Evolutionary conservation across 176 grass and related monocot species (phyloP), one percentile per base, ranked within the genome.

Genomic region (Eragrostis nindensis): DNA sequence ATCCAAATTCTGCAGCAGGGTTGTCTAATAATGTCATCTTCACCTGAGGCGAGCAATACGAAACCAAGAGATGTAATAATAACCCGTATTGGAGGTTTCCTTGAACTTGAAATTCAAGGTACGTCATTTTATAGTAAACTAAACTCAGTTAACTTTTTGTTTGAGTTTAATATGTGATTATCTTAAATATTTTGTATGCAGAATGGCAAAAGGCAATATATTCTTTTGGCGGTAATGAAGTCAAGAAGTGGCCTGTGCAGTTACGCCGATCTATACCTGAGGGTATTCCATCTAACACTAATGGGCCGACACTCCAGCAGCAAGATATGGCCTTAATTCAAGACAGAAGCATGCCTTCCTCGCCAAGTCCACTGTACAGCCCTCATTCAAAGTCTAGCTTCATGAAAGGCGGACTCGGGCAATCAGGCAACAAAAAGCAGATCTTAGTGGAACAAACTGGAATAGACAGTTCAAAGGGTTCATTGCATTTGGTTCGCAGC

Each of bases 51-150:
- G 11, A 84, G 62, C 86, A 87, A 83, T 84, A 83, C 67, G 43
- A 89, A 60, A 78, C 80, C 96, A 53, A 93, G 93, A 67, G 96
- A 99, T 85, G 69, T 99, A 56, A 82, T 95, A 76, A 99, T 99
- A 73, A 88, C 97, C 73, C 88, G 91, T 17, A 85, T 91, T 43
- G 97, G 97, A 71, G 86, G 88, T 71, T 99, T 99, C 76, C 92
- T 99, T 68, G 93, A 99, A 88, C 97, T 99, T 88, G 97, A 99
- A 90, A 93, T 92, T 75, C 97, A 93, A 92, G 97, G 97, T 99
- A 86, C 42, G 77, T 13, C 67, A 0, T 71, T n/a, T 75, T 65
- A 73, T 30, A 44, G 40, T 62, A 68, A 62, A n/a, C n/a, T n/a
- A n/a, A n/a, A 86, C 24, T 73, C 68, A 67, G 4, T 42, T 30